Percentiles rank a stretch among this genome's conserved stretches.
Evolutionary conservation across 179 eudicot genomes (phyloP).

Genomic region (Spinacia oleracea): DNA sequence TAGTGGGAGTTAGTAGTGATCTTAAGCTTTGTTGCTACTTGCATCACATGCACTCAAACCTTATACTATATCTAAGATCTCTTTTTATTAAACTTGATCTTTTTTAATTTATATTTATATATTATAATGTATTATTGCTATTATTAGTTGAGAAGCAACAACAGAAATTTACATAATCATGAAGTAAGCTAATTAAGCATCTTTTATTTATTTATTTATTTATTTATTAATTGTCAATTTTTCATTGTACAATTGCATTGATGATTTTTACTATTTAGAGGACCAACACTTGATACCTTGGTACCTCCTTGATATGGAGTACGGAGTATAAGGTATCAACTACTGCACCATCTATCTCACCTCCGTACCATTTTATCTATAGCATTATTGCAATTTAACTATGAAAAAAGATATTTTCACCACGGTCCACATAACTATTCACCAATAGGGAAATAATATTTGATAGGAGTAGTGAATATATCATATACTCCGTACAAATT

Average conservation of each 20-base stretch:
- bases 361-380: no score
- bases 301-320: neutral
- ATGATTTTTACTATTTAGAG: neutral
- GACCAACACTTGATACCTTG: neutral
- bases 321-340: no score
- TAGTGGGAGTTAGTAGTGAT: constrained; percentile 21
- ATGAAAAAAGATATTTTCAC: no score
- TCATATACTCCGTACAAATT: no score
- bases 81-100: neutral
- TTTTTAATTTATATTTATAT: no score
- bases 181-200: constrained; percentile 9
- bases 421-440: no score
- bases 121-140: neutral
- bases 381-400: no score
- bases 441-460: no score
- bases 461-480: no score
- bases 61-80: constrained; percentile 9
- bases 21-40: constrained; percentile 7
- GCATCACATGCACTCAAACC: constrained; percentile 27
- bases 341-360: no score
- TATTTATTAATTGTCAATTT: neutral
- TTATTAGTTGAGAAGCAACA: neutral
- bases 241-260: constrained; percentile 6
- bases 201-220: neutral
- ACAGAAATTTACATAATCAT: neutral